These are phyloP conservation scores for Pyrenula aspistea DNA, from an alignment of 495 filamentous ascomycete genomes.

Conservation along the genomic window DNA sequence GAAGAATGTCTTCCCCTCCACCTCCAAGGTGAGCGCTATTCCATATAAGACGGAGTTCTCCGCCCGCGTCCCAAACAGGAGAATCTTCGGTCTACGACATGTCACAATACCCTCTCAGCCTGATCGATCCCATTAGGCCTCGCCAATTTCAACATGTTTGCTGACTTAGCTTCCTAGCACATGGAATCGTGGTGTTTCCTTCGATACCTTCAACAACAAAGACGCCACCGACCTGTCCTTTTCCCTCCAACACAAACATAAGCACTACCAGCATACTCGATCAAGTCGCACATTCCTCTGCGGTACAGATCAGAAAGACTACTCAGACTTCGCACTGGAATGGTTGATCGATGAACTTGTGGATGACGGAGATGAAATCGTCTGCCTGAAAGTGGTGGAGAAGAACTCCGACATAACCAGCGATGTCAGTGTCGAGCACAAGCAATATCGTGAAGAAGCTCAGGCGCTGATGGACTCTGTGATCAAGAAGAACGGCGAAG, in stretches of 20 bases:
- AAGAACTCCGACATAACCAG: constrained; percentile 65
- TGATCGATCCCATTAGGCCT: too few relatives aligned
- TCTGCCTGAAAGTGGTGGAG: constrained; percentile 85
- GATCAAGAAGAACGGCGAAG: constrained; percentile 64
- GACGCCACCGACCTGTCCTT: constrained; percentile 71
- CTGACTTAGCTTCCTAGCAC: constrained; percentile 17
- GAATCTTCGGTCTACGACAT: too few relatives aligned
- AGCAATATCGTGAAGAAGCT: constrained; percentile 70
- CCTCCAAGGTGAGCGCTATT: constrained; percentile 14
- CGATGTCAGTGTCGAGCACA: constrained; percentile 55
- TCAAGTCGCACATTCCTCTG: constrained; percentile 87
- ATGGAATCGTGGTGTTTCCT: constrained; percentile 58
- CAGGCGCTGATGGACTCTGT: constrained; percentile 63
- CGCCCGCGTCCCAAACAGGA: too few relatives aligned
- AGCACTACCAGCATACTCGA: constrained; percentile 72
- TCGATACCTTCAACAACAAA: constrained; percentile 86
- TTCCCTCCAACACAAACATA: constrained; percentile 79
- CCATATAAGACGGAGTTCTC: too few relatives aligned
- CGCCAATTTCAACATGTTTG: not conserved
- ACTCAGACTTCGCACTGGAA: constrained; percentile 88
- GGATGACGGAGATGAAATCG: constrained; percentile 92
- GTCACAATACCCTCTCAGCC: too few relatives aligned
- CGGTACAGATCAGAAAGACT: constrained; percentile 87
- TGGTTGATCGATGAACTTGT: constrained; percentile 93
- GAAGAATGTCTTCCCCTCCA: constrained; percentile 14